phyloP scores from a whole-genome alignment of 2,329 filamentous ascomycete genomes.

The Mariannaea elegans region DNA sequence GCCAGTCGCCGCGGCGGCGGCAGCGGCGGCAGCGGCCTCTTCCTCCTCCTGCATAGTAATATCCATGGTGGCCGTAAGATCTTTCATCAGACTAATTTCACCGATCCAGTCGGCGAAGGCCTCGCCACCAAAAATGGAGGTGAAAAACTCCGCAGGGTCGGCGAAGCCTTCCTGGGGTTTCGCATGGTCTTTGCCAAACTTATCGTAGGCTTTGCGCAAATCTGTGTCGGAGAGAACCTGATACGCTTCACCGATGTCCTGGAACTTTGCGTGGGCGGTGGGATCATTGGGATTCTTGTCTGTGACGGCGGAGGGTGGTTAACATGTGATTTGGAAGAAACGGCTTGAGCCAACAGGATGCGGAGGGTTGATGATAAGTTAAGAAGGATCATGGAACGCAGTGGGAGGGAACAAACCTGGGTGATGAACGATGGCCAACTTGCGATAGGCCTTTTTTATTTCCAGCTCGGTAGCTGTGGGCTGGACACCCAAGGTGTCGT shows the following conservation, averaged over 20 bases:
- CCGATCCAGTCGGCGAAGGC: constrained; percentile 97
- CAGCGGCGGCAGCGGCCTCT: constrained; percentile 63
- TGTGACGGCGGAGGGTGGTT: constrained; percentile 45
- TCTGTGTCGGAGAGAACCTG: constrained; percentile 88
- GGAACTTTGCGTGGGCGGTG: constrained; percentile 92
- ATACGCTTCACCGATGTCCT: constrained; percentile 80
- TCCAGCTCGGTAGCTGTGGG: constrained; percentile 88
- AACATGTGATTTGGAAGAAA: background rate
- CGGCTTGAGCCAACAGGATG: background rate
- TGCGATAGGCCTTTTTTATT: constrained; percentile 97
- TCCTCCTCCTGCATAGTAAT: constrained; percentile 89
- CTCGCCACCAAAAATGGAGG: constrained; percentile 97
- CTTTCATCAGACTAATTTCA: constrained; percentile 98
- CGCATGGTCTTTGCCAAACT: constrained; percentile 94
- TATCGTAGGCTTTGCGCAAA: constrained; percentile 92
- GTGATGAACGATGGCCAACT: constrained; percentile 92
- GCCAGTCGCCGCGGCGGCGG: constrained; percentile 60
- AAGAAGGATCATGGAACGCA: background rate
- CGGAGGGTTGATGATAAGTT: background rate
- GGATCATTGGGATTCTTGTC: constrained; percentile 99
- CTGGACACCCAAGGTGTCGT: constrained; percentile 85
- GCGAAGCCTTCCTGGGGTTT: constrained; percentile 92
- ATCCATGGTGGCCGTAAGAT: constrained; percentile 97
- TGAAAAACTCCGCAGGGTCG: constrained; percentile 97
- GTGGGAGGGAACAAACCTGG: constrained; percentile 65